Evolutionary conservation across 768 basidiomycete genomes (phyloP).

Genomic region (Piloderma croceum): DNA sequence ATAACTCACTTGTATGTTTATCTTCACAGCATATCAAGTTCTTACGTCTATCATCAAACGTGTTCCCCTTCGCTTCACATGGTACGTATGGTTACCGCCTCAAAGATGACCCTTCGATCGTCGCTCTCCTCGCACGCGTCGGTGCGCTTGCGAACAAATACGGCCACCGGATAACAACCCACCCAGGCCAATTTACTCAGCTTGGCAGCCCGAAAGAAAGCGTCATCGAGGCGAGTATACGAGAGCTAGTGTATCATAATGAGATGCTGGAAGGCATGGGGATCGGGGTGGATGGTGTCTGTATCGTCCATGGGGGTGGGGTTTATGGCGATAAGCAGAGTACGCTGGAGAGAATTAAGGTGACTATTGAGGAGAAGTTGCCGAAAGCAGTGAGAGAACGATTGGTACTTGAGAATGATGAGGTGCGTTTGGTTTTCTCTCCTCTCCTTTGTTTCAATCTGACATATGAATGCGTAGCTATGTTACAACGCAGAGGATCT

Average conservation of each 20-base stretch:
- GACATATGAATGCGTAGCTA: constrained; percentile 31
- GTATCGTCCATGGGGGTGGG: constrained; percentile 85
- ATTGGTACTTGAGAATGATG: constrained; percentile 91
- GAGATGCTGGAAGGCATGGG: constrained; percentile 87
- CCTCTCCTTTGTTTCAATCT: background rate
- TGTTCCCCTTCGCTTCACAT: constrained; percentile 93
- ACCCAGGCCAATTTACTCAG: constrained; percentile 85
- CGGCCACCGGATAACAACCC: constrained; percentile 76
- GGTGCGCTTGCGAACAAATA: constrained; percentile 65
- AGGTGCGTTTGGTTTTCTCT: constrained; percentile 40
- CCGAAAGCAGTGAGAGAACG: constrained; percentile 61
- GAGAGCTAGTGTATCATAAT: constrained; percentile 82
- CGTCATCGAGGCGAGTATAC: constrained; percentile 70
- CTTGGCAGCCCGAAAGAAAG: constrained; percentile 72
- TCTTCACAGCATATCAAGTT: constrained; percentile 63
- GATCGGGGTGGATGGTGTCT: constrained; percentile 75
- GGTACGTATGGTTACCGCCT: constrained; percentile 74
- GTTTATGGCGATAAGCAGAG: constrained; percentile 75
- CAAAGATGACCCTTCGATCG: constrained; percentile 70
- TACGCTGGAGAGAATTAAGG: constrained; percentile 67
- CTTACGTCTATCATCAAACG: constrained; percentile 82
- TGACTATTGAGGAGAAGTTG: constrained; percentile 56
- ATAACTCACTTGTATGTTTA: background rate
- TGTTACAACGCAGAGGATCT: constrained; percentile 90
- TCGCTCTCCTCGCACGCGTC: constrained; percentile 44